These are phyloP conservation scores for Daldinia sp. DNA, from an alignment of 2,329 filamentous ascomycete species.

Conservation along the genomic window DNA sequence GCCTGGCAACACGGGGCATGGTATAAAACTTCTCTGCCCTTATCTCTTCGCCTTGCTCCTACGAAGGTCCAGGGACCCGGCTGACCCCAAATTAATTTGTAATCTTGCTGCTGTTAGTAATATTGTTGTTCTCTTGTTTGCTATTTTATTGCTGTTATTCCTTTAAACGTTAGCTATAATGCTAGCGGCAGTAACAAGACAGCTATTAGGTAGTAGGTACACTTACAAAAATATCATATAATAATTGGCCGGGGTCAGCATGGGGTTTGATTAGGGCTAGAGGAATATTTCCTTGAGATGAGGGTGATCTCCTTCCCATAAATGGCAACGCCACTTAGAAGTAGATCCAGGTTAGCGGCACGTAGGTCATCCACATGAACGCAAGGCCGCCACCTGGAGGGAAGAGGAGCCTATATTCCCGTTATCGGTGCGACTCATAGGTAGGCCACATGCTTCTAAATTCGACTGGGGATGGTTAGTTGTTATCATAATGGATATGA, in stretches of 20 bases:
- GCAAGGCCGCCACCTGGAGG: constrained; percentile 21
- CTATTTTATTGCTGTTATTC: not conserved
- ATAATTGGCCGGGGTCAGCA: not conserved
- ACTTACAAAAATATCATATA: constrained; percentile 9
- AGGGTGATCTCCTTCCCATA: constrained; percentile 20
- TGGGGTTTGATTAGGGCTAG: constrained; percentile 33
- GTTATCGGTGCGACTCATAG: not conserved
- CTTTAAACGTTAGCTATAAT: not conserved
- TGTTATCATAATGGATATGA: not conserved
- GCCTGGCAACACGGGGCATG: constrained; percentile 33
- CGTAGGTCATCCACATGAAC: constrained; percentile 10
- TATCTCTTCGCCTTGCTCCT: constrained; percentile 29
- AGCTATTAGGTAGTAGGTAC: too few species aligned
- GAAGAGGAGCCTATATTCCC: not conserved
- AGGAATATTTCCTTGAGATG: constrained; percentile 23
- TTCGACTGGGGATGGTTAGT: not conserved
- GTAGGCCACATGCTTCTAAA: not conserved
- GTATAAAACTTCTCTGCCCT: constrained; percentile 35
- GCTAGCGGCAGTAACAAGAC: too few species aligned
- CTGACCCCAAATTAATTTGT: not conserved
- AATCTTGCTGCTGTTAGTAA: constrained; percentile 2
- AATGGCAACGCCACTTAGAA: constrained; percentile 14
- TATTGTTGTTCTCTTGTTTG: not conserved
- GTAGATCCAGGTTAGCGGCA: constrained; percentile 21
- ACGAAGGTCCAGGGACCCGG: constrained; percentile 36